Conservation (phyloP, 2,329 filamentous ascomycete genomes). For the Rachicladosporium sp. region DNA sequence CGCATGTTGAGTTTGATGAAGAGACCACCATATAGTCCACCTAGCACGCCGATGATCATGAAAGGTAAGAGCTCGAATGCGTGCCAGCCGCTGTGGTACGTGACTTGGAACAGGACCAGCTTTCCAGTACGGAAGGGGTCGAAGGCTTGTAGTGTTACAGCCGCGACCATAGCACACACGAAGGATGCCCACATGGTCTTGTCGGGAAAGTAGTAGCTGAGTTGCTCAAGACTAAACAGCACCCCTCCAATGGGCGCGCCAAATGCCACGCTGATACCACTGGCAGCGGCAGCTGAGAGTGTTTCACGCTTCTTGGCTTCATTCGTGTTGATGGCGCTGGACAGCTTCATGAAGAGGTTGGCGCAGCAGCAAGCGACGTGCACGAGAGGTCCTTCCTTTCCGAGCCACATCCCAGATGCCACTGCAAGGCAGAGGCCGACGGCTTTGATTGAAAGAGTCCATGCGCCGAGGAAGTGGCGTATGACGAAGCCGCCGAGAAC, state of each 20-base stretch:
- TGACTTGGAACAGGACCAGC: conserved; percentile 90
- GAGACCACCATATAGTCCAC: conserved; percentile 85
- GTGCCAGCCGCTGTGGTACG: conserved; percentile 84
- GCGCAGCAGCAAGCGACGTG: conserved; percentile 96
- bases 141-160: conserved; percentile 79
- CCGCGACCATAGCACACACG: conserved; percentile 97
- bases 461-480: conserved; percentile 67
- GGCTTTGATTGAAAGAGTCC: conserved; percentile 84
- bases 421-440: conserved; percentile 82
- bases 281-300: conserved; percentile 80
- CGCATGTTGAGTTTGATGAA: conserved; percentile 93
- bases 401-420: conserved; percentile 88
- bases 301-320: conserved; percentile 93
- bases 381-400: conserved; percentile 89
- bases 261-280: conserved; percentile 88
- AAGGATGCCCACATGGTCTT: conserved; percentile 99
- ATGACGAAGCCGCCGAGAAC: conserved; percentile 91
- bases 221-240: conserved; percentile 89
- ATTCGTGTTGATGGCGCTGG: conserved; percentile 67
- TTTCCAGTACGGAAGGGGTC: conserved; percentile 94
- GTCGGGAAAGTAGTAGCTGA: conserved; percentile 95
- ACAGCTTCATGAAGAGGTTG: conserved; percentile 85
- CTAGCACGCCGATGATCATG: conserved; percentile 70
- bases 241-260: conserved; percentile 90
- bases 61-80: conserved; percentile 89